These are phyloP conservation scores for Camelina sativa DNA, from an alignment of 345 rosid genomes.

Conservation along the genomic window DNA sequence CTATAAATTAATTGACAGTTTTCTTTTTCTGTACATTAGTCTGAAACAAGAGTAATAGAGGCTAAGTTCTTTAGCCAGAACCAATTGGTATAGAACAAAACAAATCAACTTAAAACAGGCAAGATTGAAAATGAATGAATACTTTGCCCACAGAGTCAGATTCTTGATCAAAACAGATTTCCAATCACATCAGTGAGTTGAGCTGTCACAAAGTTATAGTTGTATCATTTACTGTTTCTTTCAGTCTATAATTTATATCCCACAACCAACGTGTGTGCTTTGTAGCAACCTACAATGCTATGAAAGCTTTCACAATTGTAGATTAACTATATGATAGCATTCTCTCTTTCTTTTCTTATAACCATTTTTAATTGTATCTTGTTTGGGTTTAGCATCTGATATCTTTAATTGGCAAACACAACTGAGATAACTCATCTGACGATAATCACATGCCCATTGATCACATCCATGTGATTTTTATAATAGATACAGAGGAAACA, in stretches of 20 bases:
- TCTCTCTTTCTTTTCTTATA: neutral
- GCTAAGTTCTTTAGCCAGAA: neutral
- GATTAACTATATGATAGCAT: neutral
- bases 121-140: conserved; percentile 14
- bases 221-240: neutral
- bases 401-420: neutral
- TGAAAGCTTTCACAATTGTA: neutral
- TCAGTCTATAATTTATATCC: neutral
- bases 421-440: neutral
- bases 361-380: neutral
- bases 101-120: neutral
- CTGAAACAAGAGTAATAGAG: neutral
- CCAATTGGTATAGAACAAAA: neutral
- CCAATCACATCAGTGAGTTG: conserved; percentile 17
- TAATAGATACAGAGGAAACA: conserved; percentile 1
- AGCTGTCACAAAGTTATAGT: neutral
- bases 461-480: neutral
- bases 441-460: neutral
- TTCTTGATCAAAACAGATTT: conserved; percentile 2
- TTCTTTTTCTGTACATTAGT: neutral
- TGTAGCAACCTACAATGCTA: neutral
- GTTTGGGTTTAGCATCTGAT: neutral
- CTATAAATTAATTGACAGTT: neutral
- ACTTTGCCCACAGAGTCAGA: neutral
- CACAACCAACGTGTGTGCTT: neutral